phyloP scores from a whole-genome alignment of 805 yeast genomes.

The Nakazawaea ernobii region DNA sequence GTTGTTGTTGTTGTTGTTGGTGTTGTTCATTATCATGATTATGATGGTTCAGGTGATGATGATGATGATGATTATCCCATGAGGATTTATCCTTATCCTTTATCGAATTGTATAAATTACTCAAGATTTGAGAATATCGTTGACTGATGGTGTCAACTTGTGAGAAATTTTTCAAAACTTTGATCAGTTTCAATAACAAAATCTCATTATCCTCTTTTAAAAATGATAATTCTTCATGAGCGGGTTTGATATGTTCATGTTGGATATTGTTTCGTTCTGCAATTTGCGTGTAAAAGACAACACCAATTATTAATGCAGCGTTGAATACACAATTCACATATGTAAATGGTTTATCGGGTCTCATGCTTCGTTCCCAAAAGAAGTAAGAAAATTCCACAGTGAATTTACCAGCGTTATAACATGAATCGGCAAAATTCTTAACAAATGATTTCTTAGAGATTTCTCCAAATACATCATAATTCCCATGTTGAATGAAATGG shows the following conservation, averaged over 20 bases:
- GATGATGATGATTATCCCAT: not conserved
- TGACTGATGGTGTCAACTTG: slow-evolving; percentile 12
- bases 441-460: slow-evolving; percentile 10
- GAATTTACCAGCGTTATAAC: slow-evolving; percentile 30
- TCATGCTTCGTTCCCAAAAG: slow-evolving; percentile 22
- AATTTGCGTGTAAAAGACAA: slow-evolving; percentile 21
- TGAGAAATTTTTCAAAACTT: slow-evolving; percentile 12
- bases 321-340: slow-evolving; percentile 28
- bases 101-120: slow-evolving; percentile 13
- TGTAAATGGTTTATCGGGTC: slow-evolving; percentile 30
- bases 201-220: slow-evolving; percentile 12
- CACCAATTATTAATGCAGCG: slow-evolving; percentile 31
- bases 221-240: slow-evolving; percentile 4
- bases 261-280: not conserved
- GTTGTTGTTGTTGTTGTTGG: too few relatives aligned
- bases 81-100: slow-evolving; percentile 8
- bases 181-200: slow-evolving; percentile 14
- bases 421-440: slow-evolving; percentile 27
- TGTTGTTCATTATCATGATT: too few relatives aligned
- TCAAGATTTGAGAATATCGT: slow-evolving; percentile 15
- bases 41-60: not conserved
- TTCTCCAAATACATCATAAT: slow-evolving; percentile 1
- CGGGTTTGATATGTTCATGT: slow-evolving; percentile 1
- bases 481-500: slow-evolving; percentile 3
- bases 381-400: slow-evolving; percentile 27